These are phyloP conservation scores for Phytopythium vexans DNA, from an alignment of 352 stramenopile genomes.

Conservation along the genomic window DNA sequence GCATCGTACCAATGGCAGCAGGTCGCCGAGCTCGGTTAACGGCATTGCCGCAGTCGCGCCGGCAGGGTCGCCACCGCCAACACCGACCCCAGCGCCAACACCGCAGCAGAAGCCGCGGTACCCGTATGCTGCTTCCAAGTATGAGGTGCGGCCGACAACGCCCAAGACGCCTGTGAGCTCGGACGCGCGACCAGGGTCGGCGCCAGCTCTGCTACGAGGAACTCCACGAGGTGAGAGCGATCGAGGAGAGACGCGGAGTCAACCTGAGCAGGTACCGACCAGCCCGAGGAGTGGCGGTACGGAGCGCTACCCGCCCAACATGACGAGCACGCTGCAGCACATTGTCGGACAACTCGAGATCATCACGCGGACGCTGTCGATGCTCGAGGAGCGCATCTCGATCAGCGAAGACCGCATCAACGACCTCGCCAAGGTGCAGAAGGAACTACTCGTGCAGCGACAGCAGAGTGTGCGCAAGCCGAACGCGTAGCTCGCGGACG, in stretches of 20 bases:
- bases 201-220: slow-evolving; percentile 3
- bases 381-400: slow-evolving; percentile 83
- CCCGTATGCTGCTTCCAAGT: slow-evolving; percentile 31
- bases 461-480: slow-evolving; percentile 14
- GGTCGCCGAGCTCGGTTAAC: too few relatives aligned
- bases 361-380: slow-evolving; percentile 78
- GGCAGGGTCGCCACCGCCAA: slow-evolving; percentile 25
- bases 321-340: slow-evolving; percentile 76
- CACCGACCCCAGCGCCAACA: slow-evolving; percentile 30
- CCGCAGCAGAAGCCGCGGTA: slow-evolving; percentile 38
- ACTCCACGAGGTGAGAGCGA: background rate
- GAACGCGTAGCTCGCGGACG: too few relatives aligned
- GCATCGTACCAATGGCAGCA: slow-evolving; percentile 2
- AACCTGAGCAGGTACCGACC: too few relatives aligned
- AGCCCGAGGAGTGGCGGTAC: slow-evolving; percentile 5
- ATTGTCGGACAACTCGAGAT: slow-evolving; percentile 89
- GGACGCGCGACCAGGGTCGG: background rate
- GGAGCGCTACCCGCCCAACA: slow-evolving; percentile 12
- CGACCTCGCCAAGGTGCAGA: slow-evolving; percentile 61
- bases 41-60: background rate
- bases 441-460: slow-evolving; percentile 42
- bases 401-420: slow-evolving; percentile 80
- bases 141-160: slow-evolving; percentile 20
- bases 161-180: slow-evolving; percentile 5
- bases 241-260: background rate